Evolutionary conservation across 1,284 basidiomycete genomes (phyloP).

Genomic region (Schizophyllum commune): DNA sequence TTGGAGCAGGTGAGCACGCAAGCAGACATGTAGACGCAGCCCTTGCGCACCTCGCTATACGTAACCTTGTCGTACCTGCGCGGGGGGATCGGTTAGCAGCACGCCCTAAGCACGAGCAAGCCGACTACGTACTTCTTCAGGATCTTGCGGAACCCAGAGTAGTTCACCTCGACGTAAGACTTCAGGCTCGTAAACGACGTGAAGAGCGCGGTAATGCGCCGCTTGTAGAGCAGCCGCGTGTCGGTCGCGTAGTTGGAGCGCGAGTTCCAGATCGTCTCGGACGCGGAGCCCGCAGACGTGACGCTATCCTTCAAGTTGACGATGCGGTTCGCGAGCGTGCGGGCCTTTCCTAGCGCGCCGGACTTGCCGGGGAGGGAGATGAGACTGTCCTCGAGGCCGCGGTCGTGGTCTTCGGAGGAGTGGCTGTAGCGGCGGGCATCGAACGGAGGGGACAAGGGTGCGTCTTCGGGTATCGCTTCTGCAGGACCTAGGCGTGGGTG

Average conservation of each 20-base stretch:
- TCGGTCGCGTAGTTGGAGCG: conserved; percentile 84
- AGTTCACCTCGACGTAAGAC: conserved; percentile 93
- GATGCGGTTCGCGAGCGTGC: conserved; percentile 36
- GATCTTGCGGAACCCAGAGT: conserved; percentile 94
- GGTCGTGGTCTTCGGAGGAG: conserved; percentile 11
- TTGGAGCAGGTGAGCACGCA: conserved; percentile 3
- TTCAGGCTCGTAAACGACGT: conserved; percentile 77
- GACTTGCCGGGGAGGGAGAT: conserved; percentile 18
- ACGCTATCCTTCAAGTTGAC: conserved; percentile 41
- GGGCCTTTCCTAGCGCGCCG: conserved; percentile 31
- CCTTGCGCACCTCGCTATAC: conserved; percentile 51
- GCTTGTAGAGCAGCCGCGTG: conserved; percentile 85
- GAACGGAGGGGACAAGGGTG: neutral
- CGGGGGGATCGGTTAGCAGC: conserved; percentile 3
- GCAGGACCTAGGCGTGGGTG: neutral
- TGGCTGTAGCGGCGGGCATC: conserved; percentile 12
- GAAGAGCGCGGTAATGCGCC: conserved; percentile 84
- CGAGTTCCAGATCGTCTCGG: conserved; percentile 71
- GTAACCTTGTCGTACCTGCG: conserved; percentile 92
- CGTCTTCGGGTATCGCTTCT: conserved; percentile 5
- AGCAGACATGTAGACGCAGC: neutral
- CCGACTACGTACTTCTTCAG: conserved; percentile 74
- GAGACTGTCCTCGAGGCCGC: conserved; percentile 26
- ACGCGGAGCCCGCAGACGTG: conserved; percentile 25
- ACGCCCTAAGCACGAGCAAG: conserved; percentile 4